A percentile compares a stretch with the other conserved stretches of the same genome.
These are phyloP conservation scores for Gnomoniopsis sp. DNA, from an alignment of 2,329 filamentous ascomycete species.

Conservation along the genomic window DNA sequence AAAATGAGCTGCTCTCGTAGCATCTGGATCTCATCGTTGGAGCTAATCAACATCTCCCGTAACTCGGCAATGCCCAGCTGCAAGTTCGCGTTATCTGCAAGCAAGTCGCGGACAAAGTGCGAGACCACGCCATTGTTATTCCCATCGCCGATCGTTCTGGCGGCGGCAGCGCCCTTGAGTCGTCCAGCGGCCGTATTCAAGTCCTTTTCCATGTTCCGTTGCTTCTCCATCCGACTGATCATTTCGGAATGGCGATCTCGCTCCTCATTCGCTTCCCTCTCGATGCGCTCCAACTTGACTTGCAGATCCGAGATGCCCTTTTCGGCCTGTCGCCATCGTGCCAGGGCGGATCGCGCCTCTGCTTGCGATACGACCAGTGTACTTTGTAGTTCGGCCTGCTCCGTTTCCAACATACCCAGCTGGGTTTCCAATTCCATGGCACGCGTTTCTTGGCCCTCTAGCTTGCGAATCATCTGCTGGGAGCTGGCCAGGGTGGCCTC, in stretches of 20 bases:
- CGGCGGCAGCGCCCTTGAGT: slow-evolving; percentile 75
- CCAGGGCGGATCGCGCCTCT: slow-evolving; percentile 73
- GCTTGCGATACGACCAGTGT: slow-evolving; percentile 65
- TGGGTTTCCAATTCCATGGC: slow-evolving; percentile 80
- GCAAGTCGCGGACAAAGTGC: slow-evolving; percentile 91
- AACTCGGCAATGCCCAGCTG: slow-evolving; percentile 90
- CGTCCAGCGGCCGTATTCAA: slow-evolving; percentile 75
- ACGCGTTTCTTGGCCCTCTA: slow-evolving; percentile 70
- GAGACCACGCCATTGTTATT: slow-evolving; percentile 73
- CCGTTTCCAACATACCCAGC: slow-evolving; percentile 72
- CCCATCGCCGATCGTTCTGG: slow-evolving; percentile 58
- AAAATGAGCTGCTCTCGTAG: slow-evolving; percentile 76
- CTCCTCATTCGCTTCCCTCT: slow-evolving; percentile 77
- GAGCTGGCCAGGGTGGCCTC: slow-evolving; percentile 74
- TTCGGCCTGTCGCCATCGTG: slow-evolving; percentile 84
- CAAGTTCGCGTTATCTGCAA: slow-evolving; percentile 91
- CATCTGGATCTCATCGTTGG: slow-evolving; percentile 89
- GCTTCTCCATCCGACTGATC: slow-evolving; percentile 76
- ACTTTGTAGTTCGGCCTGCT: slow-evolving; percentile 71
- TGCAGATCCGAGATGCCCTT: slow-evolving; percentile 73
- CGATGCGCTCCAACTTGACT: slow-evolving; percentile 84
- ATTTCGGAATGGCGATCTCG: slow-evolving; percentile 78
- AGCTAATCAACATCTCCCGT: slow-evolving; percentile 83
- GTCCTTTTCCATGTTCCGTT: slow-evolving; percentile 78
- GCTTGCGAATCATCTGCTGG: slow-evolving; percentile 69